phyloP scores from a whole-genome alignment of 129 eudicot genomes.

The Flaveria trinervia region DNA sequence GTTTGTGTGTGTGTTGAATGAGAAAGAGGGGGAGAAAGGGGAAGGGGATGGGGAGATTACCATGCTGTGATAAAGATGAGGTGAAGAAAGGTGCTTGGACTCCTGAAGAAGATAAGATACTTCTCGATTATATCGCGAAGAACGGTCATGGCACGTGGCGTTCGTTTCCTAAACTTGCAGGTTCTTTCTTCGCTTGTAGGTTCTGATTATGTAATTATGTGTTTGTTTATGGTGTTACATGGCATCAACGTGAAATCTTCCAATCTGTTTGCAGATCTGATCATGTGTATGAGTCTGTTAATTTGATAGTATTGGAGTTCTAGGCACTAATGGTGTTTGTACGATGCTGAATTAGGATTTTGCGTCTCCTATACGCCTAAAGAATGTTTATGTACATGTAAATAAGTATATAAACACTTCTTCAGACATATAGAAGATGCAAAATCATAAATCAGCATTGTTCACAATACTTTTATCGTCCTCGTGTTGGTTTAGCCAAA shows the following conservation, averaged over 20 bases:
- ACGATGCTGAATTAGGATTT: background rate
- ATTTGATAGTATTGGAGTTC: background rate
- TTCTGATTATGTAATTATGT: background rate
- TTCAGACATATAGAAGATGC: too few species aligned
- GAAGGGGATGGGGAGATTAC: slow-evolving; percentile 49
- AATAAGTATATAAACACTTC: background rate
- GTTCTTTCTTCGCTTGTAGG: slow-evolving; percentile 27
- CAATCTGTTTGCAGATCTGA: background rate
- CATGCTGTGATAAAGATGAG: slow-evolving; percentile 52
- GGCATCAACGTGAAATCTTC: background rate
- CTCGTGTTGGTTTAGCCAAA: slow-evolving; percentile 15
- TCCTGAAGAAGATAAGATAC: slow-evolving; percentile 77
- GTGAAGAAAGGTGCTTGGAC: slow-evolving; percentile 87
- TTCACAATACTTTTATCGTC: slow-evolving; percentile 11
- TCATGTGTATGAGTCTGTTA: slow-evolving; percentile 5
- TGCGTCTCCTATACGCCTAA: too few species aligned
- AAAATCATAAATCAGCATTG: slow-evolving; percentile 5
- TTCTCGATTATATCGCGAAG: slow-evolving; percentile 64
- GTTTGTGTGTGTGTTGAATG: slow-evolving; percentile 32
- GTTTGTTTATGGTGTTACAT: background rate
- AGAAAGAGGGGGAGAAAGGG: slow-evolving; percentile 34
- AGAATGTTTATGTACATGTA: background rate
- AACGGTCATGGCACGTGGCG: slow-evolving; percentile 85
- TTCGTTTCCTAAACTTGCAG: slow-evolving; percentile 80
- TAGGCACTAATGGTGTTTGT: slow-evolving; percentile 1